Base-by-base conservation (phyloP, 2,329 filamentous ascomycete genomes). In the Penicillium sp. region DNA sequence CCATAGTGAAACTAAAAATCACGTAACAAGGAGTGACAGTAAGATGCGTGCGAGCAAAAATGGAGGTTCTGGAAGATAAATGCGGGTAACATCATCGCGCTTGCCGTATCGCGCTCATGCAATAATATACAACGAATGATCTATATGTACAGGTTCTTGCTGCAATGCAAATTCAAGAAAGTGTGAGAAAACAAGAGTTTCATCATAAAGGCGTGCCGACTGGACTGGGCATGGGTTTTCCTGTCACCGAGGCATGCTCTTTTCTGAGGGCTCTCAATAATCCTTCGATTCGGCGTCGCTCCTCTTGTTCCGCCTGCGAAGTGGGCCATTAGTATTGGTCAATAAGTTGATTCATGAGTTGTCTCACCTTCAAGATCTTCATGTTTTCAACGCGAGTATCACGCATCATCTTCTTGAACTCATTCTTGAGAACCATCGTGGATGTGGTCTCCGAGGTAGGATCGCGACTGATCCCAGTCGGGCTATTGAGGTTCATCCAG, bases 391-490 rank as follows among this genome's bases (percentile, higher is more conserved):
- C 70, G 44, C 81, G 75, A 32, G 79, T 79, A 55, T 85, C 81
- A 47, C 80, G 73, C 81, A 85, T 85, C 82, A 85, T 85, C 68
- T 82, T 85, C 69, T 84, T 84, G 59, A 86, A 86, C 59, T 86
- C 82, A 45, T 80, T 80, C 62, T 80, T 79, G 55, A 86, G 56
- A 27, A 85, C 79, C 63, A 76, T 76, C 15, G 79, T 81, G 51
- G 79, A 84, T 8, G 79, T 85, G 7, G 70, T 75, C 47, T 81
- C 78, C 10, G 61, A 54, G 37, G 66, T 57, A 33, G 61, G 55
- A 47, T 64, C 51, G 41, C 59, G 56, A 34, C 59, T 47, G 48
- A 59, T 55, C 4, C 64, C 62, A 7, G 67, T 67, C 10, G 76
- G 73, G 51, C 73, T 76, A 56, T 71, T 75, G 20, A 76, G 66